Evolutionary conservation across 306 rosid genomes (phyloP).

Genomic region (Corylus heterophylla): DNA sequence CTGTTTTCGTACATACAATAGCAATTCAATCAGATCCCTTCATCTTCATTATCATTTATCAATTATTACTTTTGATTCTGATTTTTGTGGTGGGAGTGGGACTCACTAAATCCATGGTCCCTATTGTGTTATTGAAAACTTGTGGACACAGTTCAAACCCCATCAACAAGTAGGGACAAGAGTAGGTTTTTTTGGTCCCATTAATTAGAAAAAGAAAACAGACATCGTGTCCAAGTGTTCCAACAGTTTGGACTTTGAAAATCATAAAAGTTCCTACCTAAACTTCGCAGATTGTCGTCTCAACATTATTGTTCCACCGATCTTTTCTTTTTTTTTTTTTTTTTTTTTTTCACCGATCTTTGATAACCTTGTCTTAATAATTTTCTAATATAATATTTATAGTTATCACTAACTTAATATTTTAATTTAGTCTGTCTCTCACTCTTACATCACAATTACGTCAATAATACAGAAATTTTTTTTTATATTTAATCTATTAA

Average conservation of each 20-base stretch:
- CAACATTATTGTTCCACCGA: not conserved
- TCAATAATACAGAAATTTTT: too few species aligned
- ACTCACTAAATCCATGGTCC: conserved; percentile 7
- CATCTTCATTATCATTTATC: not conserved
- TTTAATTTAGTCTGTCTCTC: too few species aligned
- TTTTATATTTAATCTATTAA: too few species aligned
- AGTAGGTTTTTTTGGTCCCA: conserved; percentile 37
- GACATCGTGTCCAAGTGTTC: conserved; percentile 29
- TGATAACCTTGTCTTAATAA: not conserved
- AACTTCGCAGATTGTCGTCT: conserved; percentile 33
- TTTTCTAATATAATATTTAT: too few species aligned
- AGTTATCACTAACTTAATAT: not conserved
- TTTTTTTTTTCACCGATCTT: not conserved
- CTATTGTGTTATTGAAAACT: conserved; percentile 16
- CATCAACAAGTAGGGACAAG: conserved; percentile 32
- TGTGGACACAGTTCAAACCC: not conserved
- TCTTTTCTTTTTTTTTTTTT: not conserved
- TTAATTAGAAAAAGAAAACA: conserved; percentile 3
- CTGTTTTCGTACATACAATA: too few species aligned
- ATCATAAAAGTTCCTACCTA: conserved; percentile 38
- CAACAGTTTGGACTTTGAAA: conserved; percentile 8
- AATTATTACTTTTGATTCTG: too few species aligned
- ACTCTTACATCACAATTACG: too few species aligned
- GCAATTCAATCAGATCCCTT: too few species aligned
- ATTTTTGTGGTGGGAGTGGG: conserved; percentile 7